Evolutionary conservation across 2,329 filamentous ascomycete species (phyloP).

Genomic region (Botrytis tulipae): DNA sequence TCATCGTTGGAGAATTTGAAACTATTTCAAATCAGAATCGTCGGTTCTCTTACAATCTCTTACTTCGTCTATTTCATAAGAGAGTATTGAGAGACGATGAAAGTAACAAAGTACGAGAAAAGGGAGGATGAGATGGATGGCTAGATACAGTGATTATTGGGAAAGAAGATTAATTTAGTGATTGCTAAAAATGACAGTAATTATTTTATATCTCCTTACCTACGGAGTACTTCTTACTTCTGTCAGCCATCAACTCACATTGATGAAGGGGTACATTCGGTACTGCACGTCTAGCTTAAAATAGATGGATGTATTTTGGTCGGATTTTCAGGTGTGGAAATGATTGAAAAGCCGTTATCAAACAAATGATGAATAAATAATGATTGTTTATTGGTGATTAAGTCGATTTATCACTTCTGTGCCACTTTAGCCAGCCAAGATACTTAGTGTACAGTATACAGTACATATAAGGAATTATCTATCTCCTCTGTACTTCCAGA

Average conservation of each 20-base stretch:
- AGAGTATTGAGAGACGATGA: neutral
- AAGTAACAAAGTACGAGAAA: constrained; percentile 3
- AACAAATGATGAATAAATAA: neutral
- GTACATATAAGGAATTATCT: neutral
- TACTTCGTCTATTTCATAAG: constrained; percentile 8
- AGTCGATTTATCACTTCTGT: neutral
- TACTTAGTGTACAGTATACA: neutral
- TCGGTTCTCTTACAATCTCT: neutral
- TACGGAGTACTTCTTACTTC: neutral
- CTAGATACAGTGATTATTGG: neutral
- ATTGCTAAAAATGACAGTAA: neutral
- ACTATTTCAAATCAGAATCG: neutral
- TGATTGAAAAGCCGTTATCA: neutral
- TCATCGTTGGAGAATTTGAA: neutral
- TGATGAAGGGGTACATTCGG: constrained; percentile 5
- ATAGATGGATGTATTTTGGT: neutral
- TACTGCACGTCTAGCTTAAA: constrained; percentile 3
- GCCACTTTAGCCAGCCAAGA: neutral
- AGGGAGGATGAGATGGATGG: neutral
- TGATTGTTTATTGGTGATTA: neutral
- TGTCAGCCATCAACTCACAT: neutral
- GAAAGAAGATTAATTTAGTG: neutral
- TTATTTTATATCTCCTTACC: neutral
- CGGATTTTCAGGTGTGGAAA: neutral
- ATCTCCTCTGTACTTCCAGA: neutral